These are phyloP conservation scores for Bassia scoparia DNA, from an alignment of 148 eudicot genomes.

Conservation along the genomic window DNA sequence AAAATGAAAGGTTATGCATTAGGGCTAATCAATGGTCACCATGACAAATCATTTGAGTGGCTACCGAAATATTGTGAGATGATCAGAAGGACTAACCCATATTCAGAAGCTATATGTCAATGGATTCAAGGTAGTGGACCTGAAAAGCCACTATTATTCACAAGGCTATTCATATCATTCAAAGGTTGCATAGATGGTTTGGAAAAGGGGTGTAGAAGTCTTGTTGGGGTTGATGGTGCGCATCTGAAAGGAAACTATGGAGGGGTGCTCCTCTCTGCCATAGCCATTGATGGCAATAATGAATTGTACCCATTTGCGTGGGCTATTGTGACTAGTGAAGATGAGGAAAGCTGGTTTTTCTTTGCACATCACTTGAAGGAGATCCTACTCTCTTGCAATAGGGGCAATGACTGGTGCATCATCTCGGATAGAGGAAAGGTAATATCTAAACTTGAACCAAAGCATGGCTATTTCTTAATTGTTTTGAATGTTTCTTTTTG, in stretches of 20 bases:
- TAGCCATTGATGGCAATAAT: constrained; percentile 3
- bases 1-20: neutral
- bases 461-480: too few species aligned
- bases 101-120: neutral
- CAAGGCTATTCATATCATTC: too few species aligned
- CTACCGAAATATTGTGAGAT: neutral
- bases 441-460: too few species aligned
- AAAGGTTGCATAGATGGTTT: too few species aligned
- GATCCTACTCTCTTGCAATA: neutral
- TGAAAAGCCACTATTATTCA: too few species aligned
- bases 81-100: neutral
- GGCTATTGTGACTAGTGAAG: neutral
- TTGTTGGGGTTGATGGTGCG: neutral
- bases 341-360: neutral
- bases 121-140: neutral
- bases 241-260: neutral
- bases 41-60: neutral
- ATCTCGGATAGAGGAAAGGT: neutral
- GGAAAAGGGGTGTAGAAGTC: too few species aligned
- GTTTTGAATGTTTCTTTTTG: too few species aligned
- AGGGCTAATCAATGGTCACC: neutral
- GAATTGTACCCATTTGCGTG: neutral
- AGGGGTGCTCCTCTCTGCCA: neutral
- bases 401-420: neutral
- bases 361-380: neutral